Conservation (phyloP, 2,329 filamentous ascomycete species). For the Mycocentrospora acerina region DNA sequence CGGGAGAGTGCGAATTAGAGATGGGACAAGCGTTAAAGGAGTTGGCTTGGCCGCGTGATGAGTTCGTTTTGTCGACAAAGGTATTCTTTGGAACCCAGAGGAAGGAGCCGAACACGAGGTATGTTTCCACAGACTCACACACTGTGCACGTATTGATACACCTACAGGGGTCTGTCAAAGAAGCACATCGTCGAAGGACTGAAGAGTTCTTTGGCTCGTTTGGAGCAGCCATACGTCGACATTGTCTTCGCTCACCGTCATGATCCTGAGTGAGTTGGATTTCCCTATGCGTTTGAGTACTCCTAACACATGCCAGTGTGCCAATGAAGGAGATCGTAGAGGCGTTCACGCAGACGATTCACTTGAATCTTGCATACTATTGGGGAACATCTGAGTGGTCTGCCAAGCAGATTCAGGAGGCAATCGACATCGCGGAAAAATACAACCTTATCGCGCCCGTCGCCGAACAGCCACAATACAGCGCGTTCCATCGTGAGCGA, state of each 20-base stretch:
- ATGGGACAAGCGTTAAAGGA: slow-evolving; percentile 55
- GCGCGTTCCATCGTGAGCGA: slow-evolving; percentile 61
- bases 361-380: slow-evolving; percentile 59
- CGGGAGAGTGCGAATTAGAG: slow-evolving; percentile 63
- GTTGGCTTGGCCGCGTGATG: slow-evolving; percentile 49
- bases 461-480: slow-evolving; percentile 61
- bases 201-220: slow-evolving; percentile 58
- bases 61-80: slow-evolving; percentile 31
- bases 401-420: slow-evolving; percentile 61
- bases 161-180: slow-evolving; percentile 45
- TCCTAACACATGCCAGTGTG: slow-evolving; percentile 41
- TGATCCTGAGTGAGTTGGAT: slow-evolving; percentile 47
- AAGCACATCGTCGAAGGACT: slow-evolving; percentile 60
- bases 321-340: slow-evolving; percentile 65
- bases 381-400: slow-evolving; percentile 61
- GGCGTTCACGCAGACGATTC: slow-evolving; percentile 53
- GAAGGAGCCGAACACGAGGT: slow-evolving; percentile 59
- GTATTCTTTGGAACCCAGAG: slow-evolving; percentile 58
- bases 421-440: slow-evolving; percentile 60
- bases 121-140: slow-evolving; percentile 19
- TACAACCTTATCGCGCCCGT: slow-evolving; percentile 62
- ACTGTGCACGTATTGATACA: slow-evolving; percentile 32
- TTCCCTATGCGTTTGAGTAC: background rate
- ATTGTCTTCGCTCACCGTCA: slow-evolving; percentile 64
- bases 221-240: slow-evolving; percentile 68